Evolutionary conservation across 148 eudicot species (phyloP), one percentile per base, ranked within the genome.

Genomic region (Heliosperma pusillum): DNA sequence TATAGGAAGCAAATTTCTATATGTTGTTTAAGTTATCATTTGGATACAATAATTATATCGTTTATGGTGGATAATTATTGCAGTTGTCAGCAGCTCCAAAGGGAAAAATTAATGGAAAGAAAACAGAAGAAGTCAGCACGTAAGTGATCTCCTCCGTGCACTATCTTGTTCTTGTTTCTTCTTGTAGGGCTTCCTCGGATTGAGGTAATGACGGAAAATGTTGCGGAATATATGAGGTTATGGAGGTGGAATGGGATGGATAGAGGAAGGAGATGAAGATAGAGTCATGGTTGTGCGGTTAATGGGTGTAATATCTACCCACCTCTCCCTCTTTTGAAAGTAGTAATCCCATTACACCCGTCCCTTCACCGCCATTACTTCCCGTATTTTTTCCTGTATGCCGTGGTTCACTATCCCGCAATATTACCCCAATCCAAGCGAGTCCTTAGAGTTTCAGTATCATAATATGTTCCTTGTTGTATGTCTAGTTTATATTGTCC

Each of bases 31-130:
- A 58, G 45, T 30, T 22, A 70, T 29, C 45, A 27, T 74, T 36
- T 67, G 76, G 74, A 50, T 27, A 42, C 55, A 60, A 71, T 70
- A 17, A 66, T 74, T 45, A 69, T 68, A 21, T 58, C 30, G 13
- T 76, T 44, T 30, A 56, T 53, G 27, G 74, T 76, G 65, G 26
- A 61, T 29, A 75, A 40, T 62, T 25, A 68, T 40, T 69, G 74
- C 86, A 94, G 98, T 76, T 94, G 66, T 94, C 97, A 66, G 64
- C 95, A 24, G 98, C 98, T 76, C 98, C 98, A 10, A 94, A 91
- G 84, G 98, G 97, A 57, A 88, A 85, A 89, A 88, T 94, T 84
- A 87, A 88, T 19, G 89, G 95, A 78, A 94, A 90, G 91, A 85
- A 88, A 58, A 78, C 88, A 19, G 97, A 87, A 74, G 93, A 87